Conservation (phyloP, 1,284 basidiomycete species). For the Ceratobasidium theobromae region DNA sequence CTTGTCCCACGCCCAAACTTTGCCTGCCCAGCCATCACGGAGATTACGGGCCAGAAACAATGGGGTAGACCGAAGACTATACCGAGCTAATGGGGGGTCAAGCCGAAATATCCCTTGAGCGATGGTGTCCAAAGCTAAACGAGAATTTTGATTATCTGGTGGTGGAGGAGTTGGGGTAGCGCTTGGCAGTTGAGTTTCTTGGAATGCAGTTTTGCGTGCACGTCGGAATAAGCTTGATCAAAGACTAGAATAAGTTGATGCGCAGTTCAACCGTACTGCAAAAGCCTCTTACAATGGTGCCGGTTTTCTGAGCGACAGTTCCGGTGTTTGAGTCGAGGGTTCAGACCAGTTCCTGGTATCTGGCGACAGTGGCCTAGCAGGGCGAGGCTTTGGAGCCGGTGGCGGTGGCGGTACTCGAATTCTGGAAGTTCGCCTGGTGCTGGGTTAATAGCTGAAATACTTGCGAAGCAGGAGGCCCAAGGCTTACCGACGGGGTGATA, state of each 20-base stretch:
- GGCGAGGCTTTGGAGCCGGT: no score
- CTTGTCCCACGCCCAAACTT: conserved; percentile 16
- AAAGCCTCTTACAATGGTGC: no score
- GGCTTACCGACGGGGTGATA: not conserved
- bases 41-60: conserved; percentile 17
- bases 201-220: conserved; percentile 1
- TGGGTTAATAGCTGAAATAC: not conserved
- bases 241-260: not conserved
- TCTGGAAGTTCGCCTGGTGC: not conserved
- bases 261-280: not conserved
- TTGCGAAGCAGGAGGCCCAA: not conserved
- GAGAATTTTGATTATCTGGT: not conserved
- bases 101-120: conserved; percentile 6
- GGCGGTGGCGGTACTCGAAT: not conserved
- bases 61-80: conserved; percentile 6
- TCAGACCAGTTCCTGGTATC: not conserved
- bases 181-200: not conserved
- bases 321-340: not conserved
- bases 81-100: conserved; percentile 9
- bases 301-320: not conserved
- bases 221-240: not conserved
- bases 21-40: conserved; percentile 11
- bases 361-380: not conserved
- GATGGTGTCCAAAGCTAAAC: conserved; percentile 1
- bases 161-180: conserved; percentile 4